Percentiles rank a stretch among this genome's conserved stretches.
These are phyloP conservation scores for Pythium biforme DNA, from an alignment of 352 stramenopile genomes.

Conservation along the genomic window DNA sequence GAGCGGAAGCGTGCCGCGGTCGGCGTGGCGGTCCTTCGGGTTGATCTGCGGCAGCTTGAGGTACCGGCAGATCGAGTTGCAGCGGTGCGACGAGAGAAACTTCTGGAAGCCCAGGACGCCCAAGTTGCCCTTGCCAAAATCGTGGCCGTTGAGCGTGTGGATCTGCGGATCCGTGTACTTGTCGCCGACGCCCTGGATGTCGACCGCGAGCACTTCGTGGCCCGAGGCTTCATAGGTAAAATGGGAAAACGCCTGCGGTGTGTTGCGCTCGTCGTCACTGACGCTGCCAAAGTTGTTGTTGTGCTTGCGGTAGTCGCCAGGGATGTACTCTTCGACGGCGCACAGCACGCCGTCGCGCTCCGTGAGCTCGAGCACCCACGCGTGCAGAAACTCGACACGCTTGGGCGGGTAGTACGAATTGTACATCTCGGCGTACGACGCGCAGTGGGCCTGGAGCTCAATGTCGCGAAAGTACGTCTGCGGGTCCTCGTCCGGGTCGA, in stretches of 20 bases:
- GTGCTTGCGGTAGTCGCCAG: conserved; percentile 84
- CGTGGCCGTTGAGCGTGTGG: conserved; percentile 81
- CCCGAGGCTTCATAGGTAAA: conserved; percentile 93
- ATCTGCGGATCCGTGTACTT: conserved; percentile 96
- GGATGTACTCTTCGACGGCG: conserved; percentile 80
- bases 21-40: conserved; percentile 70
- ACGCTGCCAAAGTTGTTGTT: conserved; percentile 89
- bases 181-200: conserved; percentile 95
- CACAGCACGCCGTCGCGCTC: conserved; percentile 71
- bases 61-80: conserved; percentile 88
- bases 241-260: conserved; percentile 90
- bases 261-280: conserved; percentile 84
- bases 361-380: conserved; percentile 80
- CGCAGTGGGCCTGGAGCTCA: conserved; percentile 84
- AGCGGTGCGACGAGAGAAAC: conserved; percentile 84
- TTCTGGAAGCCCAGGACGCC: conserved; percentile 84
- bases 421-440: conserved; percentile 81
- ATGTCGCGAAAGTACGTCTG: conserved; percentile 90
- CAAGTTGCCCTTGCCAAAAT: conserved; percentile 89
- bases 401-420: conserved; percentile 85
- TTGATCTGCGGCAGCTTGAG: conserved; percentile 81
- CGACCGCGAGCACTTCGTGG: conserved; percentile 90
- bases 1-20: conserved; percentile 71
- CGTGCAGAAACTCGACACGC: conserved; percentile 78
- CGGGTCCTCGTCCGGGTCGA: conserved; percentile 84